A percentile compares a stretch with the other conserved stretches of the same genome.
phyloP scores from a whole-genome alignment of 1,284 basidiomycete genomes.

The Sporisorium reilianum region DNA sequence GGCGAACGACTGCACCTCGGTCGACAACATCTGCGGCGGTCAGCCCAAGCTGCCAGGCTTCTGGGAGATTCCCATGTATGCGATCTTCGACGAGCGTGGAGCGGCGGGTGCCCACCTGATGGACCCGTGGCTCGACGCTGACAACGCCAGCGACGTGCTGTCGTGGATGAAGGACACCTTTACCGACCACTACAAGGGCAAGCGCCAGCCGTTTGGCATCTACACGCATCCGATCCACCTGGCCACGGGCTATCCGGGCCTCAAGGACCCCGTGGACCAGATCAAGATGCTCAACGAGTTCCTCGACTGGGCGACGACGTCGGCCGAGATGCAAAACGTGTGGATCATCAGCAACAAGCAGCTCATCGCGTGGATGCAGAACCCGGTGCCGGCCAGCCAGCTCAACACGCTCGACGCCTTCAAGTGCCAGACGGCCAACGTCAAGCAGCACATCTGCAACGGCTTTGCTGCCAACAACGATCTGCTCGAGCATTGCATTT shows the following conservation, averaged over 20 bases:
- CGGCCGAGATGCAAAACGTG: constrained; percentile 72
- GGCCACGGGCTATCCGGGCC: constrained; percentile 72
- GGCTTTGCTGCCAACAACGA: constrained; percentile 55
- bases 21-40: constrained; percentile 76
- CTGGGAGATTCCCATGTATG: constrained; percentile 64
- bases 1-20: constrained; percentile 80
- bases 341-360: constrained; percentile 83
- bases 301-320: constrained; percentile 78
- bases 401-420: constrained; percentile 64
- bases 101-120: constrained; percentile 74
- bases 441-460: constrained; percentile 59
- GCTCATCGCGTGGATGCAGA: constrained; percentile 79
- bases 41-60: constrained; percentile 79
- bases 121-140: constrained; percentile 82
- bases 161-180: constrained; percentile 82
- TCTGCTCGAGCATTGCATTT: constrained; percentile 63
- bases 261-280: constrained; percentile 45
- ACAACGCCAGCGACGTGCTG: constrained; percentile 71
- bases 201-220: constrained; percentile 82
- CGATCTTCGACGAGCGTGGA: constrained; percentile 52
- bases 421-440: constrained; percentile 59
- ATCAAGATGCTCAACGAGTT: constrained; percentile 78
- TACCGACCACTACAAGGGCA: constrained; percentile 75
- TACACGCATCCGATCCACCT: constrained; percentile 86
- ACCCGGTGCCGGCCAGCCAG: constrained; percentile 73